These are phyloP conservation scores for Verticillium dahliae DNA, from an alignment of 2,329 filamentous ascomycete species.

Conservation along the genomic window DNA sequence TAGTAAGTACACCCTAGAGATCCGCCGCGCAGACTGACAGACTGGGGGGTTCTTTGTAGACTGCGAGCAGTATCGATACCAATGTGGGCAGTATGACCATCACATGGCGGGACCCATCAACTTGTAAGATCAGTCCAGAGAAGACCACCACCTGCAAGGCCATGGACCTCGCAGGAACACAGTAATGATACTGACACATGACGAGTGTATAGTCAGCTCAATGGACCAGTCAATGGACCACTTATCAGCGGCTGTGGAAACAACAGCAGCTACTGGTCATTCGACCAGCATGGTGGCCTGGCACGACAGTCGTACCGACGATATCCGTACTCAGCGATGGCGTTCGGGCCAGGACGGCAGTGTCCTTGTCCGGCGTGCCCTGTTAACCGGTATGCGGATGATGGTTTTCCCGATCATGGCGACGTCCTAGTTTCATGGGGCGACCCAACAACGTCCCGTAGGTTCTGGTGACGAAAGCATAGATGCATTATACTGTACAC, in stretches of 20 bases:
- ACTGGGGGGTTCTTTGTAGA: no score
- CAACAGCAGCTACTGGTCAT: background rate
- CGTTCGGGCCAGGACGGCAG: background rate
- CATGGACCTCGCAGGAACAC: background rate
- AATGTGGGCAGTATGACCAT: no score
- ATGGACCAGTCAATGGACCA: background rate
- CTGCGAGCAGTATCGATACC: no score
- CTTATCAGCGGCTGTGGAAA: background rate
- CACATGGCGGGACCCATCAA: no score
- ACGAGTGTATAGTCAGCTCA: background rate
- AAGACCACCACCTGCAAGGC: no score
- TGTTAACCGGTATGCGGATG: background rate
- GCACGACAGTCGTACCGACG: background rate
- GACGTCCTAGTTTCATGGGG: background rate
- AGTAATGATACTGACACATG: background rate
- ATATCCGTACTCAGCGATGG: background rate
- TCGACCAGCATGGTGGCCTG: background rate
- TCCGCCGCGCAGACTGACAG: no score
- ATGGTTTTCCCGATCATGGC: background rate
- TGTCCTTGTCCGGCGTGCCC: background rate
- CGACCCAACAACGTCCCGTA: background rate
- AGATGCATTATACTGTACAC: slow-evolving; percentile 1
- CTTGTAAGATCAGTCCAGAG: no score
- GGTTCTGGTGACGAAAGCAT: background rate
- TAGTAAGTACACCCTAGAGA: no score